Evolutionary conservation across 116 monocot species (phyloP), one percentile per base, ranked within the genome.

Genomic region (Trichopus zeylanicus): DNA sequence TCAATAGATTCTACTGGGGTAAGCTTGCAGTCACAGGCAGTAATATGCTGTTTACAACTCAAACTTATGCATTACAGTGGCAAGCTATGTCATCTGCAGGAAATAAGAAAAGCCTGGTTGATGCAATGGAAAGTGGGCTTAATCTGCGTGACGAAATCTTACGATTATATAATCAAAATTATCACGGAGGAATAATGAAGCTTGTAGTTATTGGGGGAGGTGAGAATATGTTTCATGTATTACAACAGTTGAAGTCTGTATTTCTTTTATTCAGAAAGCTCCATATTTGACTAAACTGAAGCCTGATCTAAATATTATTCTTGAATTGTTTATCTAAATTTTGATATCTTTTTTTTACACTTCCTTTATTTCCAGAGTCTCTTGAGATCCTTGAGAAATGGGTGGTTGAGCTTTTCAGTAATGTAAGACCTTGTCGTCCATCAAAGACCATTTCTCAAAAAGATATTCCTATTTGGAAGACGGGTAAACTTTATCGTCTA

Each of bases 1-100:
- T 91, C 30, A 97, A 97, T 77, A 69, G 87, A 77, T 97, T 97
- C 69, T 84, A 70, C 74, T 97, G 97, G 97, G 97, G 97, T 97
- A 87, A 70, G 68, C 26, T 72, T 27, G 25, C 0, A 7, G 16
- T 9, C 13, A 15, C 12, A 42, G 7, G 13, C 42, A 42, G n/a
- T 42, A 13, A 42, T 42, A 1, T n/a, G 3, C 42, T 42, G 42
- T 13, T 42, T 42, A 42, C n/a, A n/a, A 42, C 42, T 42, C n/a
- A n/a, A n/a, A n/a, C 46, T 12, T n/a, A 2, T 38, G 1, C 13
- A 6, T 21, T 64, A 38, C 55, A 21, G 34, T 57, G 22, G 16
- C 13, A 13, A 42, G 13, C 16, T 13, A 6, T 42, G 42, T 16
- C n/a, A 7, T n/a, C 55, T 67, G 28, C 61, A 97, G 91, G 97